These are phyloP conservation scores for Maudiozyma barnettii DNA, from an alignment of 805 yeast genomes.

Conservation along the genomic window DNA sequence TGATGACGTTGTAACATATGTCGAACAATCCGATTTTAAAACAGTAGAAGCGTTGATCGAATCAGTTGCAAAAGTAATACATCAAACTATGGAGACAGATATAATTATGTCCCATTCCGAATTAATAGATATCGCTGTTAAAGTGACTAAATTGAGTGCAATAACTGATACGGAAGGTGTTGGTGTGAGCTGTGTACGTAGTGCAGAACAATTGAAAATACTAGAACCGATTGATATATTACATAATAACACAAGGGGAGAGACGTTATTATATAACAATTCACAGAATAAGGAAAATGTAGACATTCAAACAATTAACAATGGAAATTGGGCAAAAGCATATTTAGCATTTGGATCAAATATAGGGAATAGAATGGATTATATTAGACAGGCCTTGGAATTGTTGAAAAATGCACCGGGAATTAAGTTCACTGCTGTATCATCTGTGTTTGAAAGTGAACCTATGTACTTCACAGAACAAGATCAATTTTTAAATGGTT, in stretches of 20 bases:
- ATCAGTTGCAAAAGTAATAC: slow-evolving; percentile 52
- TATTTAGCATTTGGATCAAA: slow-evolving; percentile 89
- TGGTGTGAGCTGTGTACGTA: slow-evolving; percentile 65
- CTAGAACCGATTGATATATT: background rate
- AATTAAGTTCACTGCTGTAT: slow-evolving; percentile 47
- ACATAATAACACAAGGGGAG: slow-evolving; percentile 2
- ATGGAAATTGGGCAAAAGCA: slow-evolving; percentile 29
- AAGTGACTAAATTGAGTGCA: slow-evolving; percentile 82
- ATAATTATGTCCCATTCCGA: background rate
- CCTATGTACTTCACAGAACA: slow-evolving; percentile 90
- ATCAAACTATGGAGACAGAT: slow-evolving; percentile 30
- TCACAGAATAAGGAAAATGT: background rate
- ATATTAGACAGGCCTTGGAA: slow-evolving; percentile 48
- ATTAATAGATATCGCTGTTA: slow-evolving; percentile 30
- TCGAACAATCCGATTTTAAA: slow-evolving; percentile 73
- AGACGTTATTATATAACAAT: slow-evolving; percentile 28
- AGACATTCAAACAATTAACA: background rate
- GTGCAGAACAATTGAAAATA: slow-evolving; percentile 31
- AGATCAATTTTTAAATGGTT: slow-evolving; percentile 77
- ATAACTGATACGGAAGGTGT: slow-evolving; percentile 81
- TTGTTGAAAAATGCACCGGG: slow-evolving; percentile 28
- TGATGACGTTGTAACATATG: slow-evolving; percentile 43
- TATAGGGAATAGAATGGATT: slow-evolving; percentile 57
- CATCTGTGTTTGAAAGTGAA: slow-evolving; percentile 75
- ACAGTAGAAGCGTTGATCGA: slow-evolving; percentile 90